Evolutionary conservation across 768 basidiomycete species (phyloP).

Genomic region (Tulasnella sp.): DNA sequence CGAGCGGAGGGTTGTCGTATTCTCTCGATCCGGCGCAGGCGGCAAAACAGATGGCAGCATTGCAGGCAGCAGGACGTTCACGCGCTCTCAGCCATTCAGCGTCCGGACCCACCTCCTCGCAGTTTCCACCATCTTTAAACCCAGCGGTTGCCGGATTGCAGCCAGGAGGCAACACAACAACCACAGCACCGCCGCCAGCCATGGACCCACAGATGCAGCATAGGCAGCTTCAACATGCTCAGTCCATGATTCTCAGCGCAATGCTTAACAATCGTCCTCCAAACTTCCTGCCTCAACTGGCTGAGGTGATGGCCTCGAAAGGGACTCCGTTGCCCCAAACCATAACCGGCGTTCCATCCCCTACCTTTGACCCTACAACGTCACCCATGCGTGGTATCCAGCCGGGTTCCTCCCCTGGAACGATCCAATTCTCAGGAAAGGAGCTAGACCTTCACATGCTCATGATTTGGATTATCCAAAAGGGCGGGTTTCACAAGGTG

Average conservation of each 20-base stretch:
- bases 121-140: constrained; percentile 40
- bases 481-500: constrained; percentile 62
- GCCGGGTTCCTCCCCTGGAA: constrained; percentile 55
- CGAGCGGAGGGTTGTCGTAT: constrained; percentile 19
- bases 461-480: constrained; percentile 56
- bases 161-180: constrained; percentile 32
- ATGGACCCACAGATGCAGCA: constrained; percentile 28
- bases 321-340: constrained; percentile 69
- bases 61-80: constrained; percentile 60
- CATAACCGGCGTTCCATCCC: constrained; percentile 57
- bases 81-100: constrained; percentile 53
- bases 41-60: constrained; percentile 78
- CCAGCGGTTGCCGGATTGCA: constrained; percentile 34
- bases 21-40: constrained; percentile 57
- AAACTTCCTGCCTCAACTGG: constrained; percentile 59
- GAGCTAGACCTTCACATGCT: constrained; percentile 74
- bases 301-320: constrained; percentile 53
- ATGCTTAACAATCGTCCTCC: constrained; percentile 39
- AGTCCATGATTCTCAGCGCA: constrained; percentile 43
- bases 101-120: constrained; percentile 53
- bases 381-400: constrained; percentile 68
- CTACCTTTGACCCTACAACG: constrained; percentile 57
- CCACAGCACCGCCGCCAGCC: constrained; percentile 6
- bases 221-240: constrained; percentile 36
- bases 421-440: constrained; percentile 64